Conservation (phyloP, 2,329 filamentous ascomycete genomes). For the Camillea tinctor region DNA sequence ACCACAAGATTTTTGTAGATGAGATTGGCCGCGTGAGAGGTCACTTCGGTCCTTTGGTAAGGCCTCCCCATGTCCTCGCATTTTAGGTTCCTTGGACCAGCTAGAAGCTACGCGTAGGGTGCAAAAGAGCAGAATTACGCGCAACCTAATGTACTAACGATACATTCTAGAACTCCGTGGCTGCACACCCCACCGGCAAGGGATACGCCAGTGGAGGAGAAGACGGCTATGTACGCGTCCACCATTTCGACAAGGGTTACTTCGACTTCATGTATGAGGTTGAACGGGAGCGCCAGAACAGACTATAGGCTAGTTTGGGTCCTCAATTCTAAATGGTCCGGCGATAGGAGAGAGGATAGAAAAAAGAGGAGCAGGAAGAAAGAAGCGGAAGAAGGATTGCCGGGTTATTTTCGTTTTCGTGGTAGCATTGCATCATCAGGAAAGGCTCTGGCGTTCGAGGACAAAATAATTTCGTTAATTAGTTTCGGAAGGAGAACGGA, state of each 20-base stretch:
- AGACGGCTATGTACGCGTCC: slow-evolving; percentile 96
- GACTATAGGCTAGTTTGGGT: slow-evolving; percentile 24
- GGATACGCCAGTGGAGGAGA: slow-evolving; percentile 95
- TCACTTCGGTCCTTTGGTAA: slow-evolving; percentile 84
- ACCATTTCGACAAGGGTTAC: slow-evolving; percentile 98
- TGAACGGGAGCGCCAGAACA: slow-evolving; percentile 70
- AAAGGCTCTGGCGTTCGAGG: slow-evolving; percentile 29
- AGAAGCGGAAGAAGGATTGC: slow-evolving; percentile 13
- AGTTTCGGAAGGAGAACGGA: slow-evolving; percentile 20
- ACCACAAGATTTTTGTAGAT: slow-evolving; percentile 99
- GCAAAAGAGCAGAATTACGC: neutral
- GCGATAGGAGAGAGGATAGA: no score
- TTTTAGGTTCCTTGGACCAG: neutral
- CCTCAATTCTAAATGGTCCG: slow-evolving; percentile 13
- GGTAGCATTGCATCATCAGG: slow-evolving; percentile 31
- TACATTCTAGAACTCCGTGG: slow-evolving; percentile 73
- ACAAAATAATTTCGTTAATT: slow-evolving; percentile 11
- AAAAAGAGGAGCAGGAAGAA: no score
- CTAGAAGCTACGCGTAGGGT: neutral
- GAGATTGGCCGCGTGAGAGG: slow-evolving; percentile 96
- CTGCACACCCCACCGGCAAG: slow-evolving; percentile 85
- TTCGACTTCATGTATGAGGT: slow-evolving; percentile 99
- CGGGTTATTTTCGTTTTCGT: slow-evolving; percentile 25
- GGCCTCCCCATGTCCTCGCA: slow-evolving; percentile 13
- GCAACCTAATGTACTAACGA: slow-evolving; percentile 4